A percentile compares a stretch with the other conserved stretches of the same genome.
These are phyloP conservation scores for Hypoxylon fuscum DNA, from an alignment of 495 filamentous ascomycete species.

Conservation along the genomic window DNA sequence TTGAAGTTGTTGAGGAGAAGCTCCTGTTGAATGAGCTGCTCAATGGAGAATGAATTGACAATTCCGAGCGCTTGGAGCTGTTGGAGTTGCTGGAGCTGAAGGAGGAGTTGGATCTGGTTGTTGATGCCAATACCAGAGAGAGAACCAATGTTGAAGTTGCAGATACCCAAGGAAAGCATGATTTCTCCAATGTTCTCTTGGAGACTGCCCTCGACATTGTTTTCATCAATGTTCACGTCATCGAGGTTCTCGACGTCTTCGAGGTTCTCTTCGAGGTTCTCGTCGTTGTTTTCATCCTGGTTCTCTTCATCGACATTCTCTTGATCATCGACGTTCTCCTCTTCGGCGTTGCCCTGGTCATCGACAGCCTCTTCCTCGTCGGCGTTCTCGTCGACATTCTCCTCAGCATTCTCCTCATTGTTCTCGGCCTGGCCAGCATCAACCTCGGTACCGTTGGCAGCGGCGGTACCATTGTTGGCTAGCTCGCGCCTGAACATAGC, in stretches of 20 bases:
- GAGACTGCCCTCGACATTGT: slow-evolving; percentile 35
- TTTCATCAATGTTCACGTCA: slow-evolving; percentile 23
- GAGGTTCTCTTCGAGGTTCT: slow-evolving; percentile 9
- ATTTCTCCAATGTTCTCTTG: slow-evolving; percentile 45
- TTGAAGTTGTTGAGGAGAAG: slow-evolving; percentile 47
- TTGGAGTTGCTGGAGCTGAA: slow-evolving; percentile 53
- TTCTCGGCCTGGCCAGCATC: slow-evolving; percentile 19
- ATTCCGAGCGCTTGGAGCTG: slow-evolving; percentile 54
- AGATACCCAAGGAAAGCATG: slow-evolving; percentile 50
- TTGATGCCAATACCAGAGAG: slow-evolving; percentile 44
- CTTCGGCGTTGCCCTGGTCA: slow-evolving; percentile 24
- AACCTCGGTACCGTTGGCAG: slow-evolving; percentile 31
- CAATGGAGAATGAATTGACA: slow-evolving; percentile 45
- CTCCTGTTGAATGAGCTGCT: slow-evolving; percentile 49
- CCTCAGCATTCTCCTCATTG: slow-evolving; percentile 10
- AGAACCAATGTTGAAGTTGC: slow-evolving; percentile 43
- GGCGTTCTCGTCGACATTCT: slow-evolving; percentile 26
- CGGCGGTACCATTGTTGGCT: slow-evolving; percentile 32
- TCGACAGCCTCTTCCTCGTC: slow-evolving; percentile 6
- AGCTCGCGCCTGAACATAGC: slow-evolving; percentile 18
- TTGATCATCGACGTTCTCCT: slow-evolving; percentile 13
- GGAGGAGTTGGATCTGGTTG: slow-evolving; percentile 52
- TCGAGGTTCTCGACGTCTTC: slow-evolving; percentile 13
- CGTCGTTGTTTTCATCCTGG: slow-evolving; percentile 7
- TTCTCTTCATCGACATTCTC: slow-evolving; percentile 22